Base-by-base conservation (phyloP, 2,329 filamentous ascomycete species). In the Cladosporium phlei region DNA sequence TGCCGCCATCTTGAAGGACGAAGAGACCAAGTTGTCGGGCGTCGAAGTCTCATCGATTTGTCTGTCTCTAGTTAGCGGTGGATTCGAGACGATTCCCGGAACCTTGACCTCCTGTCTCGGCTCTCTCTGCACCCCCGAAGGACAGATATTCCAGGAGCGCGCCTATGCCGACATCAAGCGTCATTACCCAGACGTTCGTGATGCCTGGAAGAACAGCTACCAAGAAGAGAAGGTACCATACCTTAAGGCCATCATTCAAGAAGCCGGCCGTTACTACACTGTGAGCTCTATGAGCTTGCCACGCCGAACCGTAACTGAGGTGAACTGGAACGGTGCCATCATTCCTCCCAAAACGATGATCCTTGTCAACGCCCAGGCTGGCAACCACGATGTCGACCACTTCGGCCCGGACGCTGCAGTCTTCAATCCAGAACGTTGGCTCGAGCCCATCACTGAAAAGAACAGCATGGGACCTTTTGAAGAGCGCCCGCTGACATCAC, bases 1-100 rank as follows among this genome's bases (percentile, higher is more conserved):
- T 1, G 73, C 73, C 0, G 74, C 74, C 0, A 76, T 78, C 24
- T 60, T 78, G 8, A 78, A 77, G 52, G 75, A 77, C 47, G 59
- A 75, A 52, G 74, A 78, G 52, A 75, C 73, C 1, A 75, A 74
- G 52, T 63, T 78, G 3, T 71, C 66, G 1, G 73, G 71, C 1
- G 73, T 76, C 1, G 75, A 78, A 55, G 73, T 78, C 12, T 71
- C 68, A 2, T 76, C 71, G 0, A 78, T 78, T 30, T 77, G 75
- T 50, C 59, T 78, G 0, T 75, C 71, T 0, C 63, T 78, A 2
- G 74, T 78, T 0, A 75, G 71, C 16, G 75, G 75, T 9, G 75
- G 74, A 0, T 78, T 78, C 38, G 75, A 78, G 54, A 77, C 74
- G 0, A 77, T 78, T 35, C 73, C 75, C 0, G 74, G 74, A 1